These are phyloP conservation scores for Aurantiochytrium sp. DNA, from an alignment of 108 stramenopile species.

Conservation along the genomic window DNA sequence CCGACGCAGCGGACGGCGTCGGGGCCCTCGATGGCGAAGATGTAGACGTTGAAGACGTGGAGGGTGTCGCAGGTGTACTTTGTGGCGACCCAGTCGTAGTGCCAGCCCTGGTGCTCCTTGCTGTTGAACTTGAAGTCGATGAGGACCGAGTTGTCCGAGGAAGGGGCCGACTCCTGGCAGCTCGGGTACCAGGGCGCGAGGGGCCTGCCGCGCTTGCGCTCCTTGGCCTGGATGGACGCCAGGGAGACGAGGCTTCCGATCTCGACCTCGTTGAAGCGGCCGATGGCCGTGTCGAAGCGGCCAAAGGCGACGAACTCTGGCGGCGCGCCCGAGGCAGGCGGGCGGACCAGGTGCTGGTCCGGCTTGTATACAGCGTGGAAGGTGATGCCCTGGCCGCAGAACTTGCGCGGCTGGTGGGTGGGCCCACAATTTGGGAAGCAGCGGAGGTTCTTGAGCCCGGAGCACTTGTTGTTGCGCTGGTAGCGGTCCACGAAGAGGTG, in stretches of 20 bases:
- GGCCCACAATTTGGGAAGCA: slow-evolving; percentile 16
- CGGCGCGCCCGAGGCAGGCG: neutral
- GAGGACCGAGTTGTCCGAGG: neutral
- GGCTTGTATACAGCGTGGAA: neutral
- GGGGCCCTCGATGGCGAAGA: neutral
- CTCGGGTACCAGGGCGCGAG: neutral
- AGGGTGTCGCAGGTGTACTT: neutral
- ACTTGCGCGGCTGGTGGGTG: slow-evolving; percentile 10
- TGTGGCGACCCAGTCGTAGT: slow-evolving; percentile 14
- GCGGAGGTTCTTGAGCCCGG: slow-evolving; percentile 6
- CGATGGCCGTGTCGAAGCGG: neutral
- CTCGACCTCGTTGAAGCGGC: neutral
- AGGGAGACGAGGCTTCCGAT: neutral
- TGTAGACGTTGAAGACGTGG: slow-evolving; percentile 5
- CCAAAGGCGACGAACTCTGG: neutral
- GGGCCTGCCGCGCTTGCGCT: neutral
- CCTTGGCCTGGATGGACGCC: neutral
- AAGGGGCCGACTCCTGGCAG: neutral
- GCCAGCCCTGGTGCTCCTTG: slow-evolving; percentile 28
- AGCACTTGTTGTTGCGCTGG: slow-evolving; percentile 28
- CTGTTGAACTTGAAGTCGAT: slow-evolving; percentile 29
- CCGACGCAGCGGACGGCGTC: neutral
- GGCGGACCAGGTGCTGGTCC: neutral
- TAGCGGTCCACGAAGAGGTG: slow-evolving; percentile 14
- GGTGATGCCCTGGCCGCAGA: slow-evolving; percentile 17